Evolutionary conservation across 1,139 yeast species (phyloP).

Genomic region (Debaryomyces coudertii): DNA sequence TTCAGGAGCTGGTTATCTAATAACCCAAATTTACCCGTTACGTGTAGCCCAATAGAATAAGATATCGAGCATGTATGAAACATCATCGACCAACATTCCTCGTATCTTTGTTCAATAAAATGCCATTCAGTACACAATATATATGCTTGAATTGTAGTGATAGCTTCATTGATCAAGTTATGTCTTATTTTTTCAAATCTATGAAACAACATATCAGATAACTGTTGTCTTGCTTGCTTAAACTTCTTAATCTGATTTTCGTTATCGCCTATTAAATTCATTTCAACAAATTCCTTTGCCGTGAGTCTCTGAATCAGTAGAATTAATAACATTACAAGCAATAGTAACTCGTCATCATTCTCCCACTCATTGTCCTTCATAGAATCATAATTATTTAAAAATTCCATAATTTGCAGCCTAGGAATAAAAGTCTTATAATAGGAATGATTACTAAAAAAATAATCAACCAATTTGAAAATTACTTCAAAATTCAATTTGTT

Average conservation of each 20-base stretch:
- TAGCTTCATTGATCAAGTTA: slow-evolving; percentile 50
- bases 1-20: slow-evolving; percentile 11
- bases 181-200: slow-evolving; percentile 49
- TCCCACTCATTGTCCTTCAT: slow-evolving; percentile 48
- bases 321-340: slow-evolving; percentile 48
- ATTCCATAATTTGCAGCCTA: slow-evolving; percentile 28
- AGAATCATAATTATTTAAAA: slow-evolving; percentile 31
- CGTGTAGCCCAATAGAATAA: slow-evolving; percentile 56
- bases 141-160: slow-evolving; percentile 50
- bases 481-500: slow-evolving; percentile 27
- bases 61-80: slow-evolving; percentile 53
- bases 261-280: slow-evolving; percentile 23
- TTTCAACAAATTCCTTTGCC: slow-evolving; percentile 36
- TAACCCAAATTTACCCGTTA: slow-evolving; percentile 34
- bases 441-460: slow-evolving; percentile 34
- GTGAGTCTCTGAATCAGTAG: slow-evolving; percentile 43
- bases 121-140: slow-evolving; percentile 55
- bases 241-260: slow-evolving; percentile 26
- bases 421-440: slow-evolving; percentile 40
- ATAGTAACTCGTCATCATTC: slow-evolving; percentile 52
- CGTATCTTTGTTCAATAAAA: slow-evolving; percentile 51
- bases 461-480: slow-evolving; percentile 32
- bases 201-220: slow-evolving; percentile 34
- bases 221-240: slow-evolving; percentile 27
- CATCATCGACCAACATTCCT: slow-evolving; percentile 53